Conservation (phyloP, 805 yeast species). For the Spathaspora passalidarum region DNA sequence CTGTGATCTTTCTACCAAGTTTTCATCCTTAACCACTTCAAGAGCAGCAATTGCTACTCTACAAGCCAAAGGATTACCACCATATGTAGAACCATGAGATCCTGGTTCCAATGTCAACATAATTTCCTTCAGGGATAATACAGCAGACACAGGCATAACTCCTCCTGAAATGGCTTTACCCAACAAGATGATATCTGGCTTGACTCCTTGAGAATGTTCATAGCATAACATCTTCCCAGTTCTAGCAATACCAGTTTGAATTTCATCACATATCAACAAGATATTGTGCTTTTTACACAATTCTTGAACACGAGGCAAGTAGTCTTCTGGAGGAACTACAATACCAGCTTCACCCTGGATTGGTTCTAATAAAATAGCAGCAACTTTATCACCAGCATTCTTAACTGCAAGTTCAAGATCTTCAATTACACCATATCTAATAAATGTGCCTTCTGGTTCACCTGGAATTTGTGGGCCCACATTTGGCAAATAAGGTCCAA, state of each 20-base stretch:
- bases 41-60: conserved; percentile 92
- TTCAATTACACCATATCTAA: conserved; percentile 82
- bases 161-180: conserved; percentile 98
- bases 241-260: conserved; percentile 96
- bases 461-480: conserved; percentile 87
- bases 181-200: conserved; percentile 84
- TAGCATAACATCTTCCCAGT: conserved; percentile 92
- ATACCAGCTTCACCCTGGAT: conserved; percentile 99
- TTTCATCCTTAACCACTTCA: conserved; percentile 84
- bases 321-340: conserved; percentile 85
- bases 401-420: conserved; percentile 81
- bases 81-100: conserved; percentile 96
- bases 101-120: conserved; percentile 92
- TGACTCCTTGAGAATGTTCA: conserved; percentile 75
- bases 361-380: conserved; percentile 90
- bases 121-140: conserved; percentile 82
- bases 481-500: conserved; percentile 84
- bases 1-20: conserved; percentile 73
- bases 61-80: conserved; percentile 95
- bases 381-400: conserved; percentile 82
- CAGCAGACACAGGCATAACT: conserved; percentile 88
- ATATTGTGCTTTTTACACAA: conserved; percentile 83
- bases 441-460: conserved; percentile 51
- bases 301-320: conserved; percentile 66
- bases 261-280: conserved; percentile 90